A percentile compares a stretch with the other conserved stretches of the same genome.
These are phyloP conservation scores for Hansenula sp. DNA, from an alignment of 1,139 yeast species.

Conservation along the genomic window DNA sequence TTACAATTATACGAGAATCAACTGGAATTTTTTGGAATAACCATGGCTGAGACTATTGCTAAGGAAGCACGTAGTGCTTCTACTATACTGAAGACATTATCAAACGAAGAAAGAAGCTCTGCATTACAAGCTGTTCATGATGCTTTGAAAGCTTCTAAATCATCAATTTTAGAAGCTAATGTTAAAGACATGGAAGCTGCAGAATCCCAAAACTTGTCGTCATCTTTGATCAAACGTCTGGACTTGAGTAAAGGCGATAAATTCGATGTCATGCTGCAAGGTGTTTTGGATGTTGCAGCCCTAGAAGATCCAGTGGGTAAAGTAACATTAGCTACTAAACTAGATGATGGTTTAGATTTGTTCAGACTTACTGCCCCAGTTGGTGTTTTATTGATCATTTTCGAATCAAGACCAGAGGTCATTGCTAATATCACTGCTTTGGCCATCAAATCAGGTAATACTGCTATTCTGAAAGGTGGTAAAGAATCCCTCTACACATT, in stretches of 20 bases:
- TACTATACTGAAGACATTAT: constrained; percentile 70
- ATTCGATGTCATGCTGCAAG: constrained; percentile 91
- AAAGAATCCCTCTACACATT: constrained; percentile 87
- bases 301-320: constrained; percentile 91
- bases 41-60: constrained; percentile 69
- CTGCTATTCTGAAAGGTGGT: constrained; percentile 97
- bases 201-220: constrained; percentile 47
- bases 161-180: constrained; percentile 68
- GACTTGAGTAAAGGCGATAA: constrained; percentile 81
- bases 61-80: constrained; percentile 75
- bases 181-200: constrained; percentile 73
- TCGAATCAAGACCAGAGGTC: constrained; percentile 97
- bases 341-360: constrained; percentile 83
- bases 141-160: constrained; percentile 55
- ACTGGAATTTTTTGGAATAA: no score
- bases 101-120: constrained; percentile 66
- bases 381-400: constrained; percentile 88
- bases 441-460: constrained; percentile 92
- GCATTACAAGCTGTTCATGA: constrained; percentile 74
- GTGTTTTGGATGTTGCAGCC: constrained; percentile 84
- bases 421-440: constrained; percentile 96
- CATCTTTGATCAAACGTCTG: constrained; percentile 74
- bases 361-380: constrained; percentile 89
- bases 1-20: no score
- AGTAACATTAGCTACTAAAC: constrained; percentile 71